These are phyloP conservation scores for Lophiostoma macrostomum DNA, from an alignment of 495 filamentous ascomycete species.

Conservation along the genomic window DNA sequence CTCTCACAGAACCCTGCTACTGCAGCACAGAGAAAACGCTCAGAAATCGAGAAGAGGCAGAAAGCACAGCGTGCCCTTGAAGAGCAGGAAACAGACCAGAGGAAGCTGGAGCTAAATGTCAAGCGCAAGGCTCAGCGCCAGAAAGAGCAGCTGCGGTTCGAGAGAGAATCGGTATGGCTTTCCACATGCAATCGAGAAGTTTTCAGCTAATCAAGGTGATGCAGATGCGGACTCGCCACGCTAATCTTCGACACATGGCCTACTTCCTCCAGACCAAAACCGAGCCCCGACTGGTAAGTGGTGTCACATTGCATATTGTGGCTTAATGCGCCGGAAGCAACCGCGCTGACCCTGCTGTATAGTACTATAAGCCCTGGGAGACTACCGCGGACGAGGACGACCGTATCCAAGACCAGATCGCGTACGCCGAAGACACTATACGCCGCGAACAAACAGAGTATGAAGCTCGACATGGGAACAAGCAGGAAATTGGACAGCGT, in stretches of 20 bases:
- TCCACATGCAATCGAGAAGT: conserved; percentile 6
- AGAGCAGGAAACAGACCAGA: conserved; percentile 67
- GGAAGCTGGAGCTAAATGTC: conserved; percentile 61
- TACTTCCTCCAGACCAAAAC: conserved; percentile 70
- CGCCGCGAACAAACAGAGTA: conserved; percentile 25
- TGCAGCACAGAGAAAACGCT: conserved; percentile 70
- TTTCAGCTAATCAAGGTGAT: conserved; percentile 59
- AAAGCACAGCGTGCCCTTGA: conserved; percentile 77
- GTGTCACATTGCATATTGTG: conserved; percentile 3
- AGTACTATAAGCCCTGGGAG: conserved; percentile 93
- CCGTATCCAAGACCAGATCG: conserved; percentile 58
- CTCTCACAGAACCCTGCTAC: conserved; percentile 72
- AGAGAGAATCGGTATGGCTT: conserved; percentile 68
- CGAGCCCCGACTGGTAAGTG: conserved; percentile 73
- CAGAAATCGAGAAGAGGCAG: conserved; percentile 87
- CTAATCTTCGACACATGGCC: conserved; percentile 67
- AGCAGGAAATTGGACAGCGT: conserved; percentile 13
- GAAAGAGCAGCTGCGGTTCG: conserved; percentile 71
- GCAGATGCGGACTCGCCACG: conserved; percentile 79
- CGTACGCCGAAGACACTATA: conserved; percentile 54
- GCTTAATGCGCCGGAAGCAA: background rate
- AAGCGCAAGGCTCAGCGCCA: conserved; percentile 57
- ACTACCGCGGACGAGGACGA: conserved; percentile 60
- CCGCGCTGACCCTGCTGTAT: conserved; percentile 4
- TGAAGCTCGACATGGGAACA: conserved; percentile 5